Evolutionary conservation across 148 eudicot genomes (phyloP).

Genomic region (Rhododendron vialii): DNA sequence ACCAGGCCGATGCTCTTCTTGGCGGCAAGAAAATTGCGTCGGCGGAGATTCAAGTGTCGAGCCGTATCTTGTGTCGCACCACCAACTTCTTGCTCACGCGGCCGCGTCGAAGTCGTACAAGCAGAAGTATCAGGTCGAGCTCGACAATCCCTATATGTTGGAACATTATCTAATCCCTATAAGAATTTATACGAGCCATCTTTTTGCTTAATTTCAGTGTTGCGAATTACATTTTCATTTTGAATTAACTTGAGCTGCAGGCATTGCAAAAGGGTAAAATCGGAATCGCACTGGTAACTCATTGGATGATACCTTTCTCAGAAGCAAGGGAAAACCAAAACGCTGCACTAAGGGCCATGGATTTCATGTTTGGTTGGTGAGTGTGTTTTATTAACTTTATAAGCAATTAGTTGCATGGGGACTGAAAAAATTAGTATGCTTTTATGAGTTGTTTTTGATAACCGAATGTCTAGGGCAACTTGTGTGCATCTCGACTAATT

Average conservation of each 20-base stretch:
- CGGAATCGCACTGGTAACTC: slow-evolving; percentile 39
- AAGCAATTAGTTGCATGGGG: too few species aligned
- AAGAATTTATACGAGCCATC: too few species aligned
- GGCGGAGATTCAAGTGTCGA: slow-evolving; percentile 31
- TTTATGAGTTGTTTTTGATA: too few species aligned
- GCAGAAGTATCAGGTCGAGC: slow-evolving; percentile 37
- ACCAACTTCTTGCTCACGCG: slow-evolving; percentile 56
- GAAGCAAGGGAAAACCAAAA: slow-evolving; percentile 4
- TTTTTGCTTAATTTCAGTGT: too few species aligned
- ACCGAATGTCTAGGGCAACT: not conserved
- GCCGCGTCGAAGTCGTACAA: slow-evolving; percentile 38
- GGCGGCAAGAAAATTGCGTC: slow-evolving; percentile 17
- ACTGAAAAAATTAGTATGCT: too few species aligned
- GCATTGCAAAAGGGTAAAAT: slow-evolving; percentile 46
- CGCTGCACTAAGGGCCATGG: slow-evolving; percentile 44
- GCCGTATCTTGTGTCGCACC: slow-evolving; percentile 41
- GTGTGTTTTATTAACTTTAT: not conserved
- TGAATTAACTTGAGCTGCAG: slow-evolving; percentile 12
- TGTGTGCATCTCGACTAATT: too few species aligned
- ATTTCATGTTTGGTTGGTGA: slow-evolving; percentile 61
- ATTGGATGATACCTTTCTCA: slow-evolving; percentile 46
- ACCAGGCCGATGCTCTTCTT: slow-evolving; percentile 36
- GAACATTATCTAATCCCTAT: not conserved
- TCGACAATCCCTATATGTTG: not conserved
- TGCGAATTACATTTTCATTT: not conserved